Evolutionary conservation across 257 asterid genomes (phyloP), one percentile per base, ranked within the genome.

Genomic region (Lavandula angustifolia): DNA sequence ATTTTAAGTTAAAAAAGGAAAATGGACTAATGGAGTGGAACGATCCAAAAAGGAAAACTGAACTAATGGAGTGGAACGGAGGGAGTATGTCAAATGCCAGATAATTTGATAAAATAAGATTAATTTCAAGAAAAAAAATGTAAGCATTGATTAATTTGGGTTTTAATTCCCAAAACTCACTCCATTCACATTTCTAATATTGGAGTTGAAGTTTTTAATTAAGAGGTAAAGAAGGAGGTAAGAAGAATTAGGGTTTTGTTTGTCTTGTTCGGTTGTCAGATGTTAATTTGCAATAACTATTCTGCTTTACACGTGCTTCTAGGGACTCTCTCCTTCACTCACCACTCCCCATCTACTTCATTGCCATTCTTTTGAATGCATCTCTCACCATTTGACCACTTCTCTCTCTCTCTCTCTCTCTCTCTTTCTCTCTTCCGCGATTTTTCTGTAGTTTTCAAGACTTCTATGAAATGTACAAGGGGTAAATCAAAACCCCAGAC

Each of bases 321-420:
- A 73, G 74, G 62, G 61, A 72, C 74, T 74, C 66, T 57, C 67
- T 44, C 68, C 69, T 73, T 58, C 79, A 63, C 52, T 72, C 79
- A 27, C 76, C 67, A 32, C 74, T 62, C 85, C 67, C 73, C 80
- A 14, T 82, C 66, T 80, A 66, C 84, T 84, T 82, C 85, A 84
- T 80, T 84, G 87, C 88, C 74, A 66, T 65, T 34, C 64, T 70
- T 74, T 67, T 76, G 12, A 9, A 62, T 71, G 63, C 82, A 59
- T 66, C 57, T 65, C 37, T 40, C 63, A 53, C 64, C 75, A 54
- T 57, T 48, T 67, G 13, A 60, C 10, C 69, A 40, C 76, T 54
- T 43, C 62, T 35, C 70, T 60, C 69, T 52, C 75, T 54, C 64
- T 1, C 31, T 17, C 13, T 8, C 62, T 48, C 54, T 54, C 46